Evolutionary conservation across 345 rosid species (phyloP), one percentile per base, ranked within the genome.

Genomic region (Citrus sp.): DNA sequence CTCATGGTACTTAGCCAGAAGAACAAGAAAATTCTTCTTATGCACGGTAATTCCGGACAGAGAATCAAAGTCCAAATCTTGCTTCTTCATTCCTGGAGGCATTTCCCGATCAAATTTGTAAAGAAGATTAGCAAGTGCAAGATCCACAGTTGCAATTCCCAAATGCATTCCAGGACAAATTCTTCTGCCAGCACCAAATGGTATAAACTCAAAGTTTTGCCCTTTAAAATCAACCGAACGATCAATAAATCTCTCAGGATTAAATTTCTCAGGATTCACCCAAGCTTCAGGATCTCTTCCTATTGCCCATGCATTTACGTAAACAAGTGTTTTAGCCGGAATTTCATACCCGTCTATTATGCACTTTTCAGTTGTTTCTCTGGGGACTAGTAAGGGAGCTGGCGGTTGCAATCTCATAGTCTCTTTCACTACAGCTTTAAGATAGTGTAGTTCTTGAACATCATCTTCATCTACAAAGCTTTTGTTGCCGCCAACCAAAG

Each of bases 371-470:
- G 2, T 55, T 12, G 65, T 67, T 77, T 77, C 79, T 54, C 35
- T 32, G 27, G 79, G 73, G 7, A 67, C 2, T 22, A 80, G 76
- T 22, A 87, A 34, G 66, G 82, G 81, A 66, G 18, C 82, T 0
- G 65, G 2, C 3, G 79, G 78, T 9, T 75, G 70, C 6, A 42
- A 49, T 40, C 87, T 78, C 84, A 82, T 77, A 34, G 86, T 76
- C 78, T 86, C 90, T 75, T 86, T 87, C 27, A 86, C 82, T 22
- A 87, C 81, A 6, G 89, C 88, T 71, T 82, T 84, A 30, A 89
- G 76, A 76, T 87, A 87, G 0, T 84, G 62, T 5, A 86, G 70
- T n/a, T 25, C n/a, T 24, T 70, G 73, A 37, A 76, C 42, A 14
- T 86, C 84, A 9, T 82, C 87, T 78, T 89, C 89, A 1, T 73